Conservation (phyloP, 2,329 filamentous ascomycete genomes). For the Scortechinia acanthostroma region DNA sequence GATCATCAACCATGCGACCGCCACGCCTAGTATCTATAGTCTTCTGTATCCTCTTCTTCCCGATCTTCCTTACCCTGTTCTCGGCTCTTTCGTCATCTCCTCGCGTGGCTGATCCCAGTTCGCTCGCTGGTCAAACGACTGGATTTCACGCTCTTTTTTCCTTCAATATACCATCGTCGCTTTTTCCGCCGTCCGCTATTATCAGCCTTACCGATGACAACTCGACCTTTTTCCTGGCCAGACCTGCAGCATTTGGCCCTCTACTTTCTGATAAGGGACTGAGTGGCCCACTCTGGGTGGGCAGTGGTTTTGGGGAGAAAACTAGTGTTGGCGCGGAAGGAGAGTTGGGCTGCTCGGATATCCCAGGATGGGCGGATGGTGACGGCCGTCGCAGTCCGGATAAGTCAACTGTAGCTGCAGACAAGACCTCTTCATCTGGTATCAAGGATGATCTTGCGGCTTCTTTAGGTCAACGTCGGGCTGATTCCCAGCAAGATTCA, state of each 20-base stretch:
- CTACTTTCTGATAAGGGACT: slow-evolving; percentile 48
- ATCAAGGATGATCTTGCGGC: slow-evolving; percentile 6
- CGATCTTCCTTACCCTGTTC: slow-evolving; percentile 3
- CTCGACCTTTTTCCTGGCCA: slow-evolving; percentile 64
- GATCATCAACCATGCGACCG: not conserved
- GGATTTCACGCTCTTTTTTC: not conserved
- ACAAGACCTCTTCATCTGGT: slow-evolving; percentile 10
- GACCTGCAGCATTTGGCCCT: slow-evolving; percentile 63
- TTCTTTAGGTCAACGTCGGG: slow-evolving; percentile 6
- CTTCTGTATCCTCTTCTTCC: slow-evolving; percentile 4
- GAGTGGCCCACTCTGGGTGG: slow-evolving; percentile 46
- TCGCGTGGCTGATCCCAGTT: not conserved
- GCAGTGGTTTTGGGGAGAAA: slow-evolving; percentile 1
- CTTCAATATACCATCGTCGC: slow-evolving; percentile 25
- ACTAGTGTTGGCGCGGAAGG: slow-evolving; percentile 49
- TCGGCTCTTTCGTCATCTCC: slow-evolving; percentile 1
- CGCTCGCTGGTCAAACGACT: not conserved
- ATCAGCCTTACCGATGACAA: slow-evolving; percentile 68
- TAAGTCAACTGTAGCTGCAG: slow-evolving; percentile 16
- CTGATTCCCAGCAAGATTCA: slow-evolving; percentile 6
- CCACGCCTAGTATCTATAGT: slow-evolving; percentile 3
- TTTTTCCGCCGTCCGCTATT: slow-evolving; percentile 66
- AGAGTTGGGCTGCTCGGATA: slow-evolving; percentile 90
- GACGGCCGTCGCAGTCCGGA: slow-evolving; percentile 25
- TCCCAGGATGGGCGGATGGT: slow-evolving; percentile 71